These are phyloP conservation scores for Leptographium lundbergii DNA, from an alignment of 2,329 filamentous ascomycete genomes.

Conservation along the genomic window DNA sequence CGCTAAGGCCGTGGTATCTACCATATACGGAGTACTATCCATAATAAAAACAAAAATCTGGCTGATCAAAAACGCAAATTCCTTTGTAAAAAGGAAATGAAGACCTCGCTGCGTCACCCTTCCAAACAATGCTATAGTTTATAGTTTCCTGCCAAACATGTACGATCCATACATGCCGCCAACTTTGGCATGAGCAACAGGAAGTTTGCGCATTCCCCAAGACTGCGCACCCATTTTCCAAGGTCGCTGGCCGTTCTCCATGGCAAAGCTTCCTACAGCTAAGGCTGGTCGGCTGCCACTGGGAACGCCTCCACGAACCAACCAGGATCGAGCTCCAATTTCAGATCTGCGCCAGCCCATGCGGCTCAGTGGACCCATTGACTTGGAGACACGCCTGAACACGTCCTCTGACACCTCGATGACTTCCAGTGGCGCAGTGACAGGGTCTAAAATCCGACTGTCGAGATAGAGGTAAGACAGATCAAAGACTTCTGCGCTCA, in stretches of 20 bases:
- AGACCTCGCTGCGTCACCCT: neutral
- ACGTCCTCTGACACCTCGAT: slow-evolving; percentile 62
- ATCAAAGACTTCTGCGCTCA: slow-evolving; percentile 48
- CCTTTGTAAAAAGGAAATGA: neutral
- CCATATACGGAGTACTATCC: too few relatives aligned
- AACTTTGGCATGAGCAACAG: slow-evolving; percentile 81
- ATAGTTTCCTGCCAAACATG: slow-evolving; percentile 50
- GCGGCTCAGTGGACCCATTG: slow-evolving; percentile 44
- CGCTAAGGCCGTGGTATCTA: too few relatives aligned
- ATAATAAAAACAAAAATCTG: too few relatives aligned
- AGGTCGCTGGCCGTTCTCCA: slow-evolving; percentile 36
- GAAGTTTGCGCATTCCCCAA: slow-evolving; percentile 84
- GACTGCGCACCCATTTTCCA: slow-evolving; percentile 81
- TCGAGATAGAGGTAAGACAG: slow-evolving; percentile 37
- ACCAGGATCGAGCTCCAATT: slow-evolving; percentile 51
- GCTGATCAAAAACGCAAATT: too few relatives aligned
- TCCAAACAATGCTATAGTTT: slow-evolving; percentile 27
- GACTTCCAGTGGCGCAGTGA: slow-evolving; percentile 59
- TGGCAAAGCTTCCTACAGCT: slow-evolving; percentile 7
- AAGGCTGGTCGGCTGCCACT: slow-evolving; percentile 25
- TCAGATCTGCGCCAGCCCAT: slow-evolving; percentile 62
- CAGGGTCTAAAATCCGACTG: slow-evolving; percentile 43
- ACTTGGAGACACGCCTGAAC: slow-evolving; percentile 51
- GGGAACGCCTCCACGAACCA: slow-evolving; percentile 44
- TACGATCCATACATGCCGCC: slow-evolving; percentile 81